These are phyloP conservation scores for Lagenidium giganteum DNA, from an alignment of 352 stramenopile species.

Conservation along the genomic window DNA sequence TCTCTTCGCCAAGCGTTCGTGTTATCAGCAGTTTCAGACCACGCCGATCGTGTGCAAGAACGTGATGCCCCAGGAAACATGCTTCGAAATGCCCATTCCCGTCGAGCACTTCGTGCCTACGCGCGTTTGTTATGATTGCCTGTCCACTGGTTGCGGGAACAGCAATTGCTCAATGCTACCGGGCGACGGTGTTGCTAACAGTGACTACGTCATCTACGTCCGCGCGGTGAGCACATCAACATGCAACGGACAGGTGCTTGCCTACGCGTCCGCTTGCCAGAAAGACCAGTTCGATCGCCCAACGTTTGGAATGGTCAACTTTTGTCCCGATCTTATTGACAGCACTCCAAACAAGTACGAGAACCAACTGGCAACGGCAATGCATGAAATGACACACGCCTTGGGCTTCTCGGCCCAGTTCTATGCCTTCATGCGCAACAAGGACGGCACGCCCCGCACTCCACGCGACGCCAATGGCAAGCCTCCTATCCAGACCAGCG, in stretches of 20 bases:
- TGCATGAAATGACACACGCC: conserved; percentile 68
- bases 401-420: conserved; percentile 62
- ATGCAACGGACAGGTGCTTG: conserved; percentile 24
- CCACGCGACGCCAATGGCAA: conserved; percentile 29
- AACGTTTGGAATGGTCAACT: conserved; percentile 72
- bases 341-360: conserved; percentile 33
- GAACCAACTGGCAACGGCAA: conserved; percentile 40
- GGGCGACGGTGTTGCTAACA: conserved; percentile 24
- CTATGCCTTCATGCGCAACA: conserved; percentile 49
- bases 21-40: no score
- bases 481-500: conserved; percentile 22
- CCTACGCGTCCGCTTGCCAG: conserved; percentile 61
- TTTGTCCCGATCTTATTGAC: conserved; percentile 53
- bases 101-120: conserved; percentile 22
- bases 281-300: conserved; percentile 69
- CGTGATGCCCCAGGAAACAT: conserved; percentile 46
- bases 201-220: conserved; percentile 58
- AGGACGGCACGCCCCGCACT: conserved; percentile 44
- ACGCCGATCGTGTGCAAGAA: no score
- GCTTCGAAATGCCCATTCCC: conserved; percentile 59
- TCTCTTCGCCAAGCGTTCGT: no score
- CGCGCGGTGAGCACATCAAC: conserved; percentile 30
- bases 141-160: no score
- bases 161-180: no score
- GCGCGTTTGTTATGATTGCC: no score